Base-by-base conservation (phyloP, 768 basidiomycete species). In the Rhodotorula paludigena region DNA sequence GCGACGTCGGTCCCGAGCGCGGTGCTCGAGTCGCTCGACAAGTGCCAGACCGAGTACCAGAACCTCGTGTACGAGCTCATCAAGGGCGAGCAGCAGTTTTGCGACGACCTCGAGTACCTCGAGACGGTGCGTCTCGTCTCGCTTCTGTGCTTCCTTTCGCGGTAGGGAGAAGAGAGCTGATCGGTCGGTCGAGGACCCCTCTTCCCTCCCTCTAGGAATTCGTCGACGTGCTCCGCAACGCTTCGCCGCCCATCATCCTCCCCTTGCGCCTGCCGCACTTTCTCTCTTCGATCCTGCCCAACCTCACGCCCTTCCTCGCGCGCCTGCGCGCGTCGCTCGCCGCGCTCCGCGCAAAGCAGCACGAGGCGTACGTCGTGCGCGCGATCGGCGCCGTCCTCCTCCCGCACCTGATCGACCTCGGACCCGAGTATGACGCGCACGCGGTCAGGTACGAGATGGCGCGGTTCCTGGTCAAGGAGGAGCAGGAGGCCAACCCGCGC, bases 361-460 rank as follows among this genome's bases (percentile, higher is more conserved):
- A 87, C 39, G 92, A 96, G 76, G 84, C 83, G 0, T 87, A 89
- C 0, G 83, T 96, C 59, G 89, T 98, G 42, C 83, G 86, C 68
- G 83, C 84, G 48, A 89, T 97, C 32, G 93, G 94, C 0, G 92
- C 94, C 75, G 84, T 96, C 54, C 90, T 94, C 77, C 81, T 96
- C 45, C 84, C 87, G 35, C 87, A 89, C 11, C 92, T 92, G 1
- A 85, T 89, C 10, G 89, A 92, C 74, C 96, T 96, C 80, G 83
- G 89, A 49, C 81, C 86, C 42, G 86, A 87, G 5, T 98, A 98
- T 76, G 89, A 91, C 5, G 83, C 83, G 11, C 96, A 93, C 60
- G 75, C 77, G 15, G 75, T 74, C 5, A 28, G 21, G 39, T 74
- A 52, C 21, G 91, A 90, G 1, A 79, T 87, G 12, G 92, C 90